Base-by-base conservation (phyloP, 2,329 filamentous ascomycete species). In the Pseudogymnoascus sp. region DNA sequence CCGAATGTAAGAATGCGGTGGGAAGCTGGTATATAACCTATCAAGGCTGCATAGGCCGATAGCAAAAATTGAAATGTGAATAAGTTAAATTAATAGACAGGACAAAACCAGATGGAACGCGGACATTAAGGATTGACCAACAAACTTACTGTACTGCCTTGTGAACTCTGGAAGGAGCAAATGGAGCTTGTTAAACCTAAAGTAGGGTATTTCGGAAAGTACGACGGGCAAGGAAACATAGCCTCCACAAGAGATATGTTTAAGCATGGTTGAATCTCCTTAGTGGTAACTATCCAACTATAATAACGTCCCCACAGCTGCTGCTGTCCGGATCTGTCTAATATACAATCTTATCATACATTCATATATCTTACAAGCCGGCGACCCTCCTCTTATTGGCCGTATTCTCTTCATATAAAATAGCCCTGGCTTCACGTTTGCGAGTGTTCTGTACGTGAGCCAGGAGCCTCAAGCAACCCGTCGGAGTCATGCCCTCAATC, bases 401-500 rank as follows among this genome's bases (percentile, higher is more conserved):
- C 16, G 49, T 56, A 21, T 56, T 56, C 49, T 56, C 49, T 21
- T 56, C 49, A 14, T 14, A 56, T 56, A 56, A 14, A 56, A 36
- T 14, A 21, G 49, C 49, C 28, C 49, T 34, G 49, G 49, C 49
- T 36, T 34, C 49, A 21, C 49, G 49, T 34, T 56, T 56, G 49
- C 49, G 49, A 34, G 49, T 56, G 49, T 34, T 56, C 28, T 56
- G 49, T 25, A 91, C 86, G 72, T 84, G 83, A 23, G 79, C 80
- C 63, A 93, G 75, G 65, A 95, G 72, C 62, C 84, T 76, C 46
- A 88, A 71, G 63, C 82, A 82, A 0, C 84, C 85, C 0, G 82
- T 78, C 0, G 86, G 85, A 18, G 85, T 88, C 65, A 88, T 79
- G 3, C 93, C 93, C 75, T 99, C 95, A 9, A 97, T 85, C 12